These are phyloP conservation scores for Trichoderma erinaceum DNA, from an alignment of 495 filamentous ascomycete genomes.

Conservation along the genomic window DNA sequence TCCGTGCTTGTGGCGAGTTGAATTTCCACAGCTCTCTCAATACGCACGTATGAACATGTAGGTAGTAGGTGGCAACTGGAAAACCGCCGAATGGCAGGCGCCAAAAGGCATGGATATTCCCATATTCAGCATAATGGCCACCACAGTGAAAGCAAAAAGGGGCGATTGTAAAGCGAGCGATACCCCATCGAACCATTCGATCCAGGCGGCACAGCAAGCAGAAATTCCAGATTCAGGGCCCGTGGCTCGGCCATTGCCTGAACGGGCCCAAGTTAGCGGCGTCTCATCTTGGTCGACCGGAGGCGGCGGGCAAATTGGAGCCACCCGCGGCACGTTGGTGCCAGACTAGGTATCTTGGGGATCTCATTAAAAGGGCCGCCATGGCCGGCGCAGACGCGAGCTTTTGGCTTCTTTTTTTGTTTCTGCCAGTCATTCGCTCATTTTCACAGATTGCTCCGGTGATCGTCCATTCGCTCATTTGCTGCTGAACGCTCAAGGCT, in stretches of 20 bases:
- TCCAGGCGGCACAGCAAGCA: too few relatives aligned
- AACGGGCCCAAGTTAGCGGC: background rate
- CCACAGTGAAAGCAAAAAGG: too few relatives aligned
- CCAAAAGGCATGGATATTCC: too few relatives aligned
- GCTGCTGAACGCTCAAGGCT: background rate
- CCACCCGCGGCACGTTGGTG: background rate
- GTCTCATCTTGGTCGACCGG: constrained; percentile 6
- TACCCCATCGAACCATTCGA: too few relatives aligned
- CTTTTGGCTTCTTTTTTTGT: background rate
- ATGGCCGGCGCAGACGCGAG: background rate
- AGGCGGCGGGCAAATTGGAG: constrained; percentile 11
- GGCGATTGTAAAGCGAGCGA: too few relatives aligned
- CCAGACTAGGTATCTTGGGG: background rate
- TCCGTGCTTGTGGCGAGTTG: too few relatives aligned
- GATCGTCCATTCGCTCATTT: constrained; percentile 5
- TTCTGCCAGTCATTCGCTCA: background rate
- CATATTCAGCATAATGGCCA: too few relatives aligned
- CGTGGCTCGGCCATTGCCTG: constrained; percentile 13
- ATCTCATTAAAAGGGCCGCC: constrained; percentile 1
- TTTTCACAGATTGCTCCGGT: background rate
- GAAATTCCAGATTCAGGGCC: background rate
- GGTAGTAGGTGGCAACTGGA: too few relatives aligned
- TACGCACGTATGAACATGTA: too few relatives aligned
- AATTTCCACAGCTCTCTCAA: too few relatives aligned
- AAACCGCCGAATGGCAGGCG: too few relatives aligned